These are phyloP conservation scores for Fragilariopsis cylindrus DNA, from an alignment of 108 stramenopile species.

Conservation along the genomic window DNA sequence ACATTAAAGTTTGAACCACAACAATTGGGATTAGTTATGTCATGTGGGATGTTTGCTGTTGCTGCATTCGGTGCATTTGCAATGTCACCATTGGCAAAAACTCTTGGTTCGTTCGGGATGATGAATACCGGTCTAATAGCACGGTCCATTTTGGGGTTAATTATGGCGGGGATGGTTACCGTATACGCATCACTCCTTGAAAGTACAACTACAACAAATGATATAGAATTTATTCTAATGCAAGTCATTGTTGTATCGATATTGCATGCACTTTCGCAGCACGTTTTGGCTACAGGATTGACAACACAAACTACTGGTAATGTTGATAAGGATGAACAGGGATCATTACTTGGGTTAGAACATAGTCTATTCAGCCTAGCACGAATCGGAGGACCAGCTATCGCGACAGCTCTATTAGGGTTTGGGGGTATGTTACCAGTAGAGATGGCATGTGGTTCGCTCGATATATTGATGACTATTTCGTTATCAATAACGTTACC, in stretches of 20 bases:
- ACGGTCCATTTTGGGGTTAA: constrained; percentile 29
- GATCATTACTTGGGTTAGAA: constrained; percentile 77
- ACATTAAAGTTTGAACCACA: constrained; percentile 45
- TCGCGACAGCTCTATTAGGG: constrained; percentile 51
- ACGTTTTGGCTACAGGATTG: constrained; percentile 69
- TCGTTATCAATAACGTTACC: constrained; percentile 1
- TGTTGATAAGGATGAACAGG: constrained; percentile 54
- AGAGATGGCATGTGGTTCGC: constrained; percentile 25
- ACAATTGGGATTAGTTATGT: constrained; percentile 68
- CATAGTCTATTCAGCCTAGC: constrained; percentile 80
- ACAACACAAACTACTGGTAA: constrained; percentile 76
- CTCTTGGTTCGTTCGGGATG: constrained; percentile 44
- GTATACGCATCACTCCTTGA: not conserved
- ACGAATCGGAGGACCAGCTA: constrained; percentile 62
- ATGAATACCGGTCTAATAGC: constrained; percentile 41
- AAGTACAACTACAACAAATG: not conserved
- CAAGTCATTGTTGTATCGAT: constrained; percentile 38
- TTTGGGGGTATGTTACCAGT: constrained; percentile 30
- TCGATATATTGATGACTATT: constrained; percentile 20
- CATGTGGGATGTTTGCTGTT: constrained; percentile 55
- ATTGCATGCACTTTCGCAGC: constrained; percentile 56
- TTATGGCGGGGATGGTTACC: constrained; percentile 41
- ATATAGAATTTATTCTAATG: constrained; percentile 4
- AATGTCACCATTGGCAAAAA: constrained; percentile 51
- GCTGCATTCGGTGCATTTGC: constrained; percentile 67